Conservation (phyloP, 2,329 filamentous ascomycete species). For the Penicillium concentricum region DNA sequence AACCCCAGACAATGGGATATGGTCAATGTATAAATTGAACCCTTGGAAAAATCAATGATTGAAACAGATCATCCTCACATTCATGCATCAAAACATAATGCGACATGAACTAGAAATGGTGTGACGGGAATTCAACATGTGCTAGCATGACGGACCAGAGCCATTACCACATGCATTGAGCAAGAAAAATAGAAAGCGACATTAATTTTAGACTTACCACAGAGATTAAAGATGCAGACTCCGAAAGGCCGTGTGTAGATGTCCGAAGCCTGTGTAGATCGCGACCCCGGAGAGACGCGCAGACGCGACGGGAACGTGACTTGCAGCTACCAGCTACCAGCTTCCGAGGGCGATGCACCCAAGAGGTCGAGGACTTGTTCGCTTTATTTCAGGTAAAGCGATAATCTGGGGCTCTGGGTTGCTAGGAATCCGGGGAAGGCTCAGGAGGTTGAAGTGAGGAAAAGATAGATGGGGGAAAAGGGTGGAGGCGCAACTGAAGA, state of each 20-base stretch:
- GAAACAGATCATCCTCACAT: background rate
- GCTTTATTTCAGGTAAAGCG: background rate
- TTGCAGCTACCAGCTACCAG: background rate
- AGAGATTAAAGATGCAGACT: background rate
- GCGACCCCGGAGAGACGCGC: constrained; percentile 23
- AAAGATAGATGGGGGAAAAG: constrained; percentile 4
- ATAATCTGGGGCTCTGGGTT: background rate
- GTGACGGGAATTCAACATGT: background rate
- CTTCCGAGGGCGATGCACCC: background rate
- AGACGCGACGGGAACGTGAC: constrained; percentile 28
- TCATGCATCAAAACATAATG: background rate
- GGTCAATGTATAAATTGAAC: background rate
- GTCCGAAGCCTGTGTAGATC: constrained; percentile 12
- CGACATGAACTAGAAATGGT: background rate
- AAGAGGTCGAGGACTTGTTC: too few relatives aligned
- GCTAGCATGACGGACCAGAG: background rate
- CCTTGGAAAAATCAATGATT: background rate
- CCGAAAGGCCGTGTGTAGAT: background rate
- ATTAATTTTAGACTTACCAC: background rate
- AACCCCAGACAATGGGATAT: background rate
- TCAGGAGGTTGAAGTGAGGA: constrained; percentile 4
- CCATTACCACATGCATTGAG: background rate
- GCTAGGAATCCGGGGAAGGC: background rate
- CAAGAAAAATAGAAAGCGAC: background rate
- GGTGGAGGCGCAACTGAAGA: constrained; percentile 9